Conservation (phyloP, 202 grass and related monocot species). For the Setaria italica region DNA sequence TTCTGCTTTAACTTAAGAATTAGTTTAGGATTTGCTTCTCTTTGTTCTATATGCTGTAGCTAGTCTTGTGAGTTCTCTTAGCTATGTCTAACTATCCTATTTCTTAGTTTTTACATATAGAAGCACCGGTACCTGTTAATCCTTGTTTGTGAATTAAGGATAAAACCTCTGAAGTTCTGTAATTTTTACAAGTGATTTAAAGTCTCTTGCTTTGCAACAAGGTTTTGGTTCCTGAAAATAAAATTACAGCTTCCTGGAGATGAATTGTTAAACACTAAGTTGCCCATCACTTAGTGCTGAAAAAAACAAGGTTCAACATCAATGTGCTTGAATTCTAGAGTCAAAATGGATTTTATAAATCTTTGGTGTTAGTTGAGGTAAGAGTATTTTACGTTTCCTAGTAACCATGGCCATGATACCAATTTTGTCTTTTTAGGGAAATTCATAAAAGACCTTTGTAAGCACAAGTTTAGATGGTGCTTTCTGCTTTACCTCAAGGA, state of each 20-base stretch:
- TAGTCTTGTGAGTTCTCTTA: background rate
- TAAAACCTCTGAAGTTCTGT: background rate
- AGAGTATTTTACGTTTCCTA: background rate
- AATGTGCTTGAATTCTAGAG: background rate
- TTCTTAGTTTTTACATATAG: background rate
- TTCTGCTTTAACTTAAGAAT: constrained; percentile 7
- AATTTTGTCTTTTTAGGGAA: background rate
- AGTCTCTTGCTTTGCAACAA: background rate
- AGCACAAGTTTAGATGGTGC: background rate
- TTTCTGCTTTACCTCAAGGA: constrained; percentile 6
- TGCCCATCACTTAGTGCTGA: background rate
- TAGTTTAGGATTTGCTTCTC: background rate
- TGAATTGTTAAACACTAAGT: background rate
- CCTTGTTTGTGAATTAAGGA: background rate
- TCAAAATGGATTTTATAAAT: background rate
- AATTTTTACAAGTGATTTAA: constrained; percentile 11
- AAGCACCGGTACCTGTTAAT: background rate
- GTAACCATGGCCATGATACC: background rate
- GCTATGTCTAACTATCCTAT: background rate
- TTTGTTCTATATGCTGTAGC: constrained; percentile 8
- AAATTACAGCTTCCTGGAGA: background rate
- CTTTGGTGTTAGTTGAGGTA: constrained; percentile 12
- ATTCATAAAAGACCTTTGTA: background rate
- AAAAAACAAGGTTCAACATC: background rate
- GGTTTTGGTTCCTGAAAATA: background rate